These are phyloP conservation scores for Leptosphaerulina australis DNA, from an alignment of 2,329 filamentous ascomycete genomes.

Conservation along the genomic window DNA sequence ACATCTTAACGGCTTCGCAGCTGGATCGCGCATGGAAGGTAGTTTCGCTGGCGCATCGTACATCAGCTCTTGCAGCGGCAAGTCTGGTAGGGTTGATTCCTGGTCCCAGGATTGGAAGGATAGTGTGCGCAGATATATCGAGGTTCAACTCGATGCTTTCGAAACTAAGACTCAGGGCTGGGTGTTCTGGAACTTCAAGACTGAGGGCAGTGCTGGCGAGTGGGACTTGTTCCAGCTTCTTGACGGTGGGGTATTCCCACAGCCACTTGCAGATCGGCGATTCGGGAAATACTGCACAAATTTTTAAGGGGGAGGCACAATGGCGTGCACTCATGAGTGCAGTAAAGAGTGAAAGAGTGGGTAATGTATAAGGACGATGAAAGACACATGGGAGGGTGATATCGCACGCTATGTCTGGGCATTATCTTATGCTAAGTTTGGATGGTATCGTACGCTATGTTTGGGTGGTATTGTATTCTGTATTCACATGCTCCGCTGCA, in stretches of 20 bases:
- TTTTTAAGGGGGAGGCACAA: slow-evolving; percentile 15
- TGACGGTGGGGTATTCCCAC: slow-evolving; percentile 59
- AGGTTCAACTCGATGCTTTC: slow-evolving; percentile 61
- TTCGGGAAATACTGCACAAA: slow-evolving; percentile 39
- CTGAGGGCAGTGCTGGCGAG: slow-evolving; percentile 56
- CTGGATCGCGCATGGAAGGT: slow-evolving; percentile 66
- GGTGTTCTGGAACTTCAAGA: slow-evolving; percentile 67
- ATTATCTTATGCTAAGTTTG: too few relatives aligned
- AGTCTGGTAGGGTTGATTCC: slow-evolving; percentile 56
- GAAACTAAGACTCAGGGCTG: slow-evolving; percentile 59
- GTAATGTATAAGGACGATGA: background rate
- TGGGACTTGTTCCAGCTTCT: slow-evolving; percentile 60
- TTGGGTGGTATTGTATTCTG: too few relatives aligned
- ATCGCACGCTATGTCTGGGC: too few relatives aligned
- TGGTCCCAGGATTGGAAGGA: slow-evolving; percentile 55
- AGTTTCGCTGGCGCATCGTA: slow-evolving; percentile 55
- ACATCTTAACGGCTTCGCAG: slow-evolving; percentile 51
- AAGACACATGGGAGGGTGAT: too few relatives aligned
- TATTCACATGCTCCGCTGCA: too few relatives aligned
- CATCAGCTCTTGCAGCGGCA: slow-evolving; percentile 61
- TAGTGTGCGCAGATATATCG: slow-evolving; percentile 58
- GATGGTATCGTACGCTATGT: too few relatives aligned
- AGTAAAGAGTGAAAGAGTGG: background rate
- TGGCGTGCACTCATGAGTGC: too few relatives aligned
- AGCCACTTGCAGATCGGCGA: slow-evolving; percentile 35